Evolutionary conservation across 139 green algal genomes (phyloP), one percentile per base, ranked within the genome.

Genomic region (Raphidocelis subcapitata): DNA sequence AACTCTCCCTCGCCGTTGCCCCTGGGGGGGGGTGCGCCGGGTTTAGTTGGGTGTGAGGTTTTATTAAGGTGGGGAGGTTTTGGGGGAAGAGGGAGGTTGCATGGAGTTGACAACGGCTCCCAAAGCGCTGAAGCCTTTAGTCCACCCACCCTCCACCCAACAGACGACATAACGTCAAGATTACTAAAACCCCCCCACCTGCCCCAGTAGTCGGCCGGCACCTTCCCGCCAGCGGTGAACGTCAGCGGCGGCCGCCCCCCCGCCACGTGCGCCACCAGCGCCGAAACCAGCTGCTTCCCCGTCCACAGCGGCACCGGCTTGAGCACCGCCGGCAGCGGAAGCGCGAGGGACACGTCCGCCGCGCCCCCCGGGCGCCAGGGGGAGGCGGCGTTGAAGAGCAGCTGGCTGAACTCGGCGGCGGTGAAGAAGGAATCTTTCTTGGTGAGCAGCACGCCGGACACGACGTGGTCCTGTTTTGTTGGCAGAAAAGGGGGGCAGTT

Each of bases 401-500:
- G 83, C 77, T 96, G 87, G 70, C 73, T 83, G 81, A 92, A 97
- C 62, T 97, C 76, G 0, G 75, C 67, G 12, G 67, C 56, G n/a
- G 75, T 88, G 32, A 98, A 77, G 69, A 97, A 95, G 18, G 86
- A 92, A 79, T 97, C 96, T 23, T 86, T 60, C 78, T 85, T 91
- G 0, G 93, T 95, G 67, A 99, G 78, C 66, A 96, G 74, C 14
- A 91, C 87, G 26, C 82, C 91, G 0, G 76, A 75, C 18, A 95
- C 87, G 46, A 99, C 91, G 81, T 98, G 96, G 81, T 99, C 95
- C 86, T n/a, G n/a, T n/a, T n/a, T n/a, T n/a, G n/a, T n/a, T n/a
- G n/a, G n/a, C n/a, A n/a, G n/a, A n/a, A n/a, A n/a, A n/a, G n/a
- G n/a, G n/a, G n/a, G n/a, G n/a, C n/a, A n/a, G n/a, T n/a, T n/a